phyloP scores from a whole-genome alignment of 139 green algal genomes.

The Tetradesmus obliquus region DNA sequence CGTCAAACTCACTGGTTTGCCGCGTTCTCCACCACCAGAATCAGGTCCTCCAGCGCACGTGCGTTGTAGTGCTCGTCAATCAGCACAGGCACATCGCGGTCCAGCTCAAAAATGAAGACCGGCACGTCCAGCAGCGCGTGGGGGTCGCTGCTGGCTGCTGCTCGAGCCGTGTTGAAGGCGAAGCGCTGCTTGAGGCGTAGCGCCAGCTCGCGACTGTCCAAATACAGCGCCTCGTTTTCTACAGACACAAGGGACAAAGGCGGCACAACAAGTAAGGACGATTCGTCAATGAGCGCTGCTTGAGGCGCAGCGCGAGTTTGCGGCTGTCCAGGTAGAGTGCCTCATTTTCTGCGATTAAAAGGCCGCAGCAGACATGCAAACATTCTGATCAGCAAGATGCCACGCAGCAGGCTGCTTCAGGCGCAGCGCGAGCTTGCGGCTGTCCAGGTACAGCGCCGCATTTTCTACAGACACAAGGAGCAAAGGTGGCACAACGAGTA shows the following conservation, averaged over 20 bases:
- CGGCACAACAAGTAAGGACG: neutral
- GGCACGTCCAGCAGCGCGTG: slow-evolving; percentile 56
- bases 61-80: slow-evolving; percentile 81
- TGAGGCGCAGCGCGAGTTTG: slow-evolving; percentile 49
- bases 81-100: slow-evolving; percentile 63
- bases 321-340: slow-evolving; percentile 52
- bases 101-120: slow-evolving; percentile 72
- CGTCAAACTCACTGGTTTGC: slow-evolving; percentile 56
- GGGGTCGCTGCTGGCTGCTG: neutral
- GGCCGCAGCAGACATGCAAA: too few relatives aligned
- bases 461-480: slow-evolving; percentile 49
- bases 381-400: too few relatives aligned
- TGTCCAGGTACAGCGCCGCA: slow-evolving; percentile 57
- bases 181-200: slow-evolving; percentile 49
- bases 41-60: slow-evolving; percentile 71
- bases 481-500: neutral
- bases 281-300: slow-evolving; percentile 2
- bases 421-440: slow-evolving; percentile 46
- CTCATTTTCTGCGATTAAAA: slow-evolving; percentile 54
- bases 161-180: slow-evolving; percentile 26
- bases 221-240: slow-evolving; percentile 59
- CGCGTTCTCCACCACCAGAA: slow-evolving; percentile 70
- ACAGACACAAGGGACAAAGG: slow-evolving; percentile 17
- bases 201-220: slow-evolving; percentile 58
- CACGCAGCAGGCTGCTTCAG: slow-evolving; percentile 28